Conservation (phyloP, 1,284 basidiomycete species). For the Trichosporon sp. region DNA sequence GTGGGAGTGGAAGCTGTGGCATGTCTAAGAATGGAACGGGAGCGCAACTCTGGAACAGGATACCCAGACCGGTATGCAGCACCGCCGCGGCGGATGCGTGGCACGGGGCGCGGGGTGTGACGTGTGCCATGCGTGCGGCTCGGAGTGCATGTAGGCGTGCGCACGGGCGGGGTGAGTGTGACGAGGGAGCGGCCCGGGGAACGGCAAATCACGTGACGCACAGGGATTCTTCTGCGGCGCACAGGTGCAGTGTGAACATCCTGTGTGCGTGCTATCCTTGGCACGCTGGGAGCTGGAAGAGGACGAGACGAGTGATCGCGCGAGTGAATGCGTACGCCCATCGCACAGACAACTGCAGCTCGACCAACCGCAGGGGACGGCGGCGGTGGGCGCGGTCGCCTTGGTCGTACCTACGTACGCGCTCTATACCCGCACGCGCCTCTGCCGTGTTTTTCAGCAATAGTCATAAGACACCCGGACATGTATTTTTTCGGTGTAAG, state of each 20-base stretch:
- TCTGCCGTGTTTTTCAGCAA: background rate
- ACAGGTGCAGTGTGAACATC: conserved; percentile 7
- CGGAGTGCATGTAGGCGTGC: background rate
- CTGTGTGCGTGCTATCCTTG: conserved; percentile 3
- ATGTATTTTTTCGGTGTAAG: background rate
- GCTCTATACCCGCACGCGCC: conserved; percentile 9
- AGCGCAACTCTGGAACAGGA: conserved; percentile 1
- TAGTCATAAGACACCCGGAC: background rate
- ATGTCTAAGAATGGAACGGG: conserved; percentile 2
- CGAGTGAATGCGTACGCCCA: conserved; percentile 8
- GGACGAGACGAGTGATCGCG: background rate
- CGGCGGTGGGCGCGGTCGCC: background rate
- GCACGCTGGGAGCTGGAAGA: background rate
- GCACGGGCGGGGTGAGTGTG: background rate
- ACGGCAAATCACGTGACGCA: background rate
- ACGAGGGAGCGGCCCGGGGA: background rate
- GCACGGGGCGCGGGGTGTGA: background rate
- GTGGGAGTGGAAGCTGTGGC: conserved; percentile 1
- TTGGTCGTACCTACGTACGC: background rate
- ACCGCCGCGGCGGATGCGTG: background rate
- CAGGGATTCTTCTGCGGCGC: background rate
- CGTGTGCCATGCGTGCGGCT: background rate
- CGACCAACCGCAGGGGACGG: background rate
- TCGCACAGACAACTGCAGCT: background rate
- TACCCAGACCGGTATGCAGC: background rate